Evolutionary conservation across 345 rosid genomes (phyloP), one percentile per base, ranked within the genome.

Genomic region (Moringa oleifera): DNA sequence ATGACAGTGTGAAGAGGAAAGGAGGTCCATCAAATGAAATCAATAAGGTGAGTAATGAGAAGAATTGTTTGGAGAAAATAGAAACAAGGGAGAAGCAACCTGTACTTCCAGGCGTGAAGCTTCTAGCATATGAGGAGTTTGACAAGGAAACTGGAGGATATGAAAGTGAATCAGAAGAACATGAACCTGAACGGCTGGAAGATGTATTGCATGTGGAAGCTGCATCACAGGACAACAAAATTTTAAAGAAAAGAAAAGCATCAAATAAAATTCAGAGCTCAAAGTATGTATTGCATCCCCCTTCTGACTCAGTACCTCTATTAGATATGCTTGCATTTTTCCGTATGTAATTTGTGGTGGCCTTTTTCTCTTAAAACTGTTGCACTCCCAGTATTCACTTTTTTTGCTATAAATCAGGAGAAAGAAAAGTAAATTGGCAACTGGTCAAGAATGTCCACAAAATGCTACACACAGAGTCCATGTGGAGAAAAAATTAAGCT

Each of bases 161-260:
- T 71, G 77, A 73, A 61, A 83, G 88, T 73, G 91, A 90, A 23
- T 64, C 74, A 2, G 87, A 82, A 68, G 94, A 81, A 45, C 82
- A 75, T 68, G 78, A 70, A 47, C 25, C 53, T 6, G 69, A 68
- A 53, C 64, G 62, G 55, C 53, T 66, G 22, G 73, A 65, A 55
- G 72, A 54, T 31, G 52, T 15, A 21, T 53, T 55, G 52, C 46
- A 19, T 18, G 74, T 65, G 37, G 86, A 83, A 72, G 45, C 20
- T 64, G 51, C 73, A 1, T 70, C 76, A 0, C 73, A 62, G 62
- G 68, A 56, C 50, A 78, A 71, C 64, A 70, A 8, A 6, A 73
- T 73, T 70, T 79, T 87, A 0, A 94, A 82, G 80, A 94, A 90
- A 77, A 83, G 95, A 59, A 90, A 88, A 70, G 84, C 89, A 2